These are phyloP conservation scores for Colletotrichum falcatum DNA, from an alignment of 2,329 filamentous ascomycete species.

Conservation along the genomic window DNA sequence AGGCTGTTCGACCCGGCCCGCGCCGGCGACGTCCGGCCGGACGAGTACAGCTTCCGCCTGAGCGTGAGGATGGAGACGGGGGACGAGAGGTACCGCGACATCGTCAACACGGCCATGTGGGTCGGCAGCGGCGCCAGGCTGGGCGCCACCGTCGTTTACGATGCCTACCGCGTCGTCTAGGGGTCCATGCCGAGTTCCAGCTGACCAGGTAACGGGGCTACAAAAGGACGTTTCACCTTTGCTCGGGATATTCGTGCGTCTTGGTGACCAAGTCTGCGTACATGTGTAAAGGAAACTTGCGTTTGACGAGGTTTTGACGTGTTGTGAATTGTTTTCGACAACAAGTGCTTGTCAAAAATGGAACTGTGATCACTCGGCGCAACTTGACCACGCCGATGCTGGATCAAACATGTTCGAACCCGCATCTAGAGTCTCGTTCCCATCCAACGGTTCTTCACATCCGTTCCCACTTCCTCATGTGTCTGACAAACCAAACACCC, in stretches of 20 bases:
- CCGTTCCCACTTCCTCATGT: neutral
- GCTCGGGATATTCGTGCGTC: neutral
- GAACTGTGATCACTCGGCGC: neutral
- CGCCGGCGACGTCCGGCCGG: slow-evolving; percentile 55
- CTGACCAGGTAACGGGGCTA: neutral
- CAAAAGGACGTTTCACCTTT: neutral
- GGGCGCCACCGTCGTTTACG: slow-evolving; percentile 33
- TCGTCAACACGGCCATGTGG: slow-evolving; percentile 63
- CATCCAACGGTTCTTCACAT: too few relatives aligned
- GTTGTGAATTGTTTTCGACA: neutral
- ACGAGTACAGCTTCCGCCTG: slow-evolving; percentile 61
- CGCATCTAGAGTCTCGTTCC: neutral
- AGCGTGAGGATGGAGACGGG: slow-evolving; percentile 63
- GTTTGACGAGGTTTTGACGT: neutral
- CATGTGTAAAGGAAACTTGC: neutral
- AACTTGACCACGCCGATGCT: neutral
- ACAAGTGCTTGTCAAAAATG: too few relatives aligned
- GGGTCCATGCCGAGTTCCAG: neutral
- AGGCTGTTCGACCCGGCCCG: slow-evolving; percentile 53
- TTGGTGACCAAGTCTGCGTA: neutral
- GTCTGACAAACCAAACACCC: neutral
- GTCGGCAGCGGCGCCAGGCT: slow-evolving; percentile 61
- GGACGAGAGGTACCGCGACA: slow-evolving; percentile 61
- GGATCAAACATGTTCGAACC: neutral
- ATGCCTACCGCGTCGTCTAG: slow-evolving; percentile 37